Percentiles rank a stretch among this genome's conserved stretches.
Conservation (phyloP, 2,329 filamentous ascomycete species). For the Penicillium decumbens region DNA sequence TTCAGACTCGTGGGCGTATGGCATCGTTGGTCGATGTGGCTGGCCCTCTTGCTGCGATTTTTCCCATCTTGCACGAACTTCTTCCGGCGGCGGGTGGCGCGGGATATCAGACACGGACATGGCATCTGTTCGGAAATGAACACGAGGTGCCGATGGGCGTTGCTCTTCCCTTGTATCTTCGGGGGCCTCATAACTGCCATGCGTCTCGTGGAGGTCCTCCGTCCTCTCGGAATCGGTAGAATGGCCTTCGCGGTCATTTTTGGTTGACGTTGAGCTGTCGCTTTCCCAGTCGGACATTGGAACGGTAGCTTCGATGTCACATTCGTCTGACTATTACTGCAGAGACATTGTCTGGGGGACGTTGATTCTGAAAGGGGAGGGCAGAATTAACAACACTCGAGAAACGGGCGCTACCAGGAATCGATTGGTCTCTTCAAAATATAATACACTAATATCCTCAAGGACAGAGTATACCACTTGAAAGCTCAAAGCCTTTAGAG, state of each 20-base stretch:
- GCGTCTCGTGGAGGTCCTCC: background rate
- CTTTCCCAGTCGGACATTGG: background rate
- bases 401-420: background rate
- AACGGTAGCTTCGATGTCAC: background rate
- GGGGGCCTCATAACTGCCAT: background rate
- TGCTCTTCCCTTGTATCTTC: background rate
- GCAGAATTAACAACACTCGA: background rate
- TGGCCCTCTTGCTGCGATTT: slow-evolving; percentile 5
- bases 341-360: background rate
- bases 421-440: background rate
- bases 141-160: background rate
- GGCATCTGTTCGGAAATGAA: slow-evolving; percentile 18
- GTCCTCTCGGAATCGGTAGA: background rate
- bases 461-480: background rate
- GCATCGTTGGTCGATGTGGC: slow-evolving; percentile 16
- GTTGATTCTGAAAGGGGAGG: background rate
- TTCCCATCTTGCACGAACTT: slow-evolving; percentile 11
- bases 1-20: slow-evolving; percentile 23
- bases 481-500: background rate
- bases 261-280: background rate
- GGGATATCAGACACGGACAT: background rate
- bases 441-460: background rate
- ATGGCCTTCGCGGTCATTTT: background rate
- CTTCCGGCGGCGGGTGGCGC: slow-evolving; percentile 6
- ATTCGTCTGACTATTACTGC: background rate